Conservation (phyloP, 306 rosid species). For the Rubus idaeus region DNA sequence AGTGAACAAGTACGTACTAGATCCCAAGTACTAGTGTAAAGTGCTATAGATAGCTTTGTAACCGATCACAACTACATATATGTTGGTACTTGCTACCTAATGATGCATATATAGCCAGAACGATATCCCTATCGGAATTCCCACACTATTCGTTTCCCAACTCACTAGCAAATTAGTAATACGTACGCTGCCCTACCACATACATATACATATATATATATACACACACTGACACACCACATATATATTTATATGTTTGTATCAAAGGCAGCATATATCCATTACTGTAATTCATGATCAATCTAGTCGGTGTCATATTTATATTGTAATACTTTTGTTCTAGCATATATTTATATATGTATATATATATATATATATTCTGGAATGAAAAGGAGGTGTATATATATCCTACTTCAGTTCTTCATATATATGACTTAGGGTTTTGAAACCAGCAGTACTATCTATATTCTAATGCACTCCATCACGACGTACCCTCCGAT, state of each 20-base stretch:
- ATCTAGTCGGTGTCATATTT: background rate
- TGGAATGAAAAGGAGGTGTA: background rate
- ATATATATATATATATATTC: background rate
- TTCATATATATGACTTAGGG: background rate
- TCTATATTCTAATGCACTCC: no score
- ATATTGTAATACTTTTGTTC: background rate
- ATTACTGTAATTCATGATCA: background rate
- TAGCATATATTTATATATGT: background rate
- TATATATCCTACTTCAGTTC: background rate
- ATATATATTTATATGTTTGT: background rate
- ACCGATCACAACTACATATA: conserved; percentile 18
- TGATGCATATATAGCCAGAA: no score
- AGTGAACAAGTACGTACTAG: conserved; percentile 19
- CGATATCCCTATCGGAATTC: no score
- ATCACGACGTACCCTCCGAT: no score
- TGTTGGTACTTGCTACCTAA: no score
- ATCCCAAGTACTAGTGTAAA: conserved; percentile 10
- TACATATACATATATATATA: background rate
- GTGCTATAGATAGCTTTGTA: conserved; percentile 20
- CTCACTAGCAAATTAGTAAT: background rate
- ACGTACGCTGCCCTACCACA: background rate
- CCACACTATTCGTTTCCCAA: background rate
- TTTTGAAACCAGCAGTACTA: background rate
- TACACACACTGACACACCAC: no score
- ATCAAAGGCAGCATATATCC: background rate